Conservation (phyloP, 2,329 filamentous ascomycete genomes). For the Venturia nashicola region DNA sequence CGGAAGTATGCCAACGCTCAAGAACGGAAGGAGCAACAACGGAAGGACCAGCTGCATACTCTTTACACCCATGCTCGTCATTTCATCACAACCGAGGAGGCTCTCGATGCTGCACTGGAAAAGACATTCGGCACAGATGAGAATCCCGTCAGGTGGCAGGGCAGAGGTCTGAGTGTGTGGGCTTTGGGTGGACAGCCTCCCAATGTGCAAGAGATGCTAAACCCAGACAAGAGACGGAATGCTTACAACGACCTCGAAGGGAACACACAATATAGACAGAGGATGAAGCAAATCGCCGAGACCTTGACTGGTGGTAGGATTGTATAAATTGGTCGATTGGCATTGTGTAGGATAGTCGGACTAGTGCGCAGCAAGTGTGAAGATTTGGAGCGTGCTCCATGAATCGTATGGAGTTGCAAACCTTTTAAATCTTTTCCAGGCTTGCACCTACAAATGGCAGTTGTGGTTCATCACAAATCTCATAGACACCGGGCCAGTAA, state of each 20-base stretch:
- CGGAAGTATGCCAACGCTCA: conserved; percentile 23
- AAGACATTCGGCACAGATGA: conserved; percentile 57
- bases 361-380: not conserved
- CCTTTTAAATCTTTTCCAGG: no score
- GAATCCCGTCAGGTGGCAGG: conserved; percentile 28
- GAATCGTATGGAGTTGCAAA: not conserved
- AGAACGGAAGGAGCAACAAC: conserved; percentile 43
- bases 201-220: conserved; percentile 36
- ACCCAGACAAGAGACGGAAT: conserved; percentile 13
- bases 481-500: no score
- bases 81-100: conserved; percentile 74
- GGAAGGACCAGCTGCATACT: conserved; percentile 64
- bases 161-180: conserved; percentile 38
- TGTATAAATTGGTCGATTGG: not conserved
- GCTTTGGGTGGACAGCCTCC: conserved; percentile 31
- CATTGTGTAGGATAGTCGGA: not conserved
- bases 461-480: no score
- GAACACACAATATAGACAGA: conserved; percentile 24
- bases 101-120: conserved; percentile 64
- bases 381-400: not conserved
- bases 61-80: conserved; percentile 79
- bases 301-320: conserved; percentile 54
- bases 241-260: conserved; percentile 15
- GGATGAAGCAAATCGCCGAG: conserved; percentile 53
- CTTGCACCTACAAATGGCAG: no score